Evolutionary conservation across 2,329 filamentous ascomycete genomes (phyloP).

Genomic region (Xylariaceae sp.): DNA sequence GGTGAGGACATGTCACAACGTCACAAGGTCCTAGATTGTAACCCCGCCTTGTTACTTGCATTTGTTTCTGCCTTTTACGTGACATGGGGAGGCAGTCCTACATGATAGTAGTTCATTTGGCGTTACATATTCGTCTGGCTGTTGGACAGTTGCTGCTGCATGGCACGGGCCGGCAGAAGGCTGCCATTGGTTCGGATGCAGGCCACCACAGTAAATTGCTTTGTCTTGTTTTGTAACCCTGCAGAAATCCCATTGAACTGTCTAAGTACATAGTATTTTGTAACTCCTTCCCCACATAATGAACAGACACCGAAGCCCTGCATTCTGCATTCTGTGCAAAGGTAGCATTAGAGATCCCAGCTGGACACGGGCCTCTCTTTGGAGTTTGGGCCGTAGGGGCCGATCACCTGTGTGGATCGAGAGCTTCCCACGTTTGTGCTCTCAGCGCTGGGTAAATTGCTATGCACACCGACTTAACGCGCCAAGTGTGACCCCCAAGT

Average conservation of each 20-base stretch:
- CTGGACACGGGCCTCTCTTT: slow-evolving; percentile 2
- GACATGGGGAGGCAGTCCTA: not conserved
- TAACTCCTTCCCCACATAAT: too few relatives aligned
- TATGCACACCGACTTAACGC: slow-evolving; percentile 11
- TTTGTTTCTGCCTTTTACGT: too few relatives aligned
- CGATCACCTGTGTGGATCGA: slow-evolving; percentile 1
- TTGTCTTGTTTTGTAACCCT: slow-evolving; percentile 5
- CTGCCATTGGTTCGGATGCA: slow-evolving; percentile 10
- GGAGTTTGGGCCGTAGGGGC: too few relatives aligned
- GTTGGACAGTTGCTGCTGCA: not conserved
- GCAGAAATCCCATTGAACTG: slow-evolving; percentile 8
- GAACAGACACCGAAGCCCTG: slow-evolving; percentile 1
- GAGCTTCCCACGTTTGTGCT: slow-evolving; percentile 12
- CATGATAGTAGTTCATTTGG: not conserved
- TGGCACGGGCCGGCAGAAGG: not conserved
- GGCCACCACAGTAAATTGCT: slow-evolving; percentile 1
- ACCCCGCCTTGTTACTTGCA: too few relatives aligned
- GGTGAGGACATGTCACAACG: too few relatives aligned
- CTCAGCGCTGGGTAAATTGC: slow-evolving; percentile 8
- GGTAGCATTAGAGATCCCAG: not conserved
- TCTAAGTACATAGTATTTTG: too few relatives aligned
- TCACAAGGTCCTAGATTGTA: too few relatives aligned
- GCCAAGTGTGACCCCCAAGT: too few relatives aligned
- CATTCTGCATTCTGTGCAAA: not conserved
- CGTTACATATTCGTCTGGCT: not conserved